These are phyloP conservation scores for Termitomyces eurrhizus DNA, from an alignment of 768 basidiomycete genomes.

Conservation along the genomic window DNA sequence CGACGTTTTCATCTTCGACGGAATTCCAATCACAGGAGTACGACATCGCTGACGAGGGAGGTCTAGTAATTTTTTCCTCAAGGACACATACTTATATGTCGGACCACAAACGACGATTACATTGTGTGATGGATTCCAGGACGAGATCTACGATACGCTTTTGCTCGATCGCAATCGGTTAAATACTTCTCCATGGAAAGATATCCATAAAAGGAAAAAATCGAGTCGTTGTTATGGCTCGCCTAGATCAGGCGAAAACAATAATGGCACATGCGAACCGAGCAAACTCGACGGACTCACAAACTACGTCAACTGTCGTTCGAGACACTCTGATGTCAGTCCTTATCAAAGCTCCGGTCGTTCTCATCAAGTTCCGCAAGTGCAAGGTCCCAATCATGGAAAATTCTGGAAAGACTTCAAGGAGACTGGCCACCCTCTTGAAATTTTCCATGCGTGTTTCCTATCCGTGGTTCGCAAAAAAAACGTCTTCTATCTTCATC, in stretches of 20 bases:
- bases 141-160: constrained; percentile 13
- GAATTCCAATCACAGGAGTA: constrained; percentile 30
- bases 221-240: neutral
- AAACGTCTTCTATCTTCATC: neutral
- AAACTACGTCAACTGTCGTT: neutral
- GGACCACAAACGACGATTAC: constrained; percentile 12
- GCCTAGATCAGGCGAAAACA: neutral
- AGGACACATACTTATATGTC: constrained; percentile 12
- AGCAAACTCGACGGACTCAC: neutral
- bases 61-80: constrained; percentile 4
- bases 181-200: neutral
- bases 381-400: neutral
- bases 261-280: neutral
- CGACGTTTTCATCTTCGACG: constrained; percentile 20
- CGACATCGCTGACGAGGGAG: constrained; percentile 15
- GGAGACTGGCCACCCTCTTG: neutral
- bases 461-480: neutral
- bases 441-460: neutral
- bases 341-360: neutral
- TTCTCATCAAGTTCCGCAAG: neutral
- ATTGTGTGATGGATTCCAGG: constrained; percentile 11
- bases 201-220: neutral
- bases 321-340: neutral
- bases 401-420: neutral
- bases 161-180: constrained; percentile 19